A percentile compares a stretch with the other conserved stretches of the same genome.
These are phyloP conservation scores for Russula dissimulans DNA, from an alignment of 768 basidiomycete species.

Conservation along the genomic window DNA sequence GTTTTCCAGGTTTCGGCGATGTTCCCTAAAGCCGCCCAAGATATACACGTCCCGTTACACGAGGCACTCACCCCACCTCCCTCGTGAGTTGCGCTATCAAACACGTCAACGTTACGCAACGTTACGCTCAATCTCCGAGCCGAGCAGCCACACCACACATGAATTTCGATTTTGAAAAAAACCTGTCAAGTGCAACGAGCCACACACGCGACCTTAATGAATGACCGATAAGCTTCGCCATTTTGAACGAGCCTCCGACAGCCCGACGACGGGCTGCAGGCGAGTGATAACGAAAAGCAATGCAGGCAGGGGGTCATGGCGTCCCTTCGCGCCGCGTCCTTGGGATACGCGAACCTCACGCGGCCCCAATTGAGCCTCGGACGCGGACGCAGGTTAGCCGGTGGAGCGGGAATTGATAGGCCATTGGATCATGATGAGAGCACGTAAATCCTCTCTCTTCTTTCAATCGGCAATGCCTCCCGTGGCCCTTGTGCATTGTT, in stretches of 20 bases:
- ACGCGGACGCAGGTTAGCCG: background rate
- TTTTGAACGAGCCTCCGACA: no score
- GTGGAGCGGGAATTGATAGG: background rate
- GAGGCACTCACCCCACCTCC: background rate
- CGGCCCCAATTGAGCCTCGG: background rate
- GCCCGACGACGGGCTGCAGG: no score
- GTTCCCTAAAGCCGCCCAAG: background rate
- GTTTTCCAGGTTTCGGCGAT: slow-evolving; percentile 1
- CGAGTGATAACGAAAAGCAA: no score
- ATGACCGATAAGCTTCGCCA: no score
- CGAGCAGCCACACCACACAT: background rate
- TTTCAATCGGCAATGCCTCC: background rate
- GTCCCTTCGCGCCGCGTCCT: background rate
- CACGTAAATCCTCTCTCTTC: slow-evolving; percentile 1
- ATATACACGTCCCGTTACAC: background rate
- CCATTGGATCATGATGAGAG: background rate
- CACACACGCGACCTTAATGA: no score
- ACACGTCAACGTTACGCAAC: slow-evolving; percentile 10
- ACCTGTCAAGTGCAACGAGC: no score
- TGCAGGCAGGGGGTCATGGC: background rate
- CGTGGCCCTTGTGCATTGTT: background rate
- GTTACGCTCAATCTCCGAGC: slow-evolving; percentile 8
- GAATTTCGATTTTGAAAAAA: background rate
- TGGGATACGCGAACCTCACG: background rate
- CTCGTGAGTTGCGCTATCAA: background rate